Percentiles rank a stretch among this genome's conserved stretches.
Conservation (phyloP, 768 basidiomycete species). For the Collybiopsis luxurians region DNA sequence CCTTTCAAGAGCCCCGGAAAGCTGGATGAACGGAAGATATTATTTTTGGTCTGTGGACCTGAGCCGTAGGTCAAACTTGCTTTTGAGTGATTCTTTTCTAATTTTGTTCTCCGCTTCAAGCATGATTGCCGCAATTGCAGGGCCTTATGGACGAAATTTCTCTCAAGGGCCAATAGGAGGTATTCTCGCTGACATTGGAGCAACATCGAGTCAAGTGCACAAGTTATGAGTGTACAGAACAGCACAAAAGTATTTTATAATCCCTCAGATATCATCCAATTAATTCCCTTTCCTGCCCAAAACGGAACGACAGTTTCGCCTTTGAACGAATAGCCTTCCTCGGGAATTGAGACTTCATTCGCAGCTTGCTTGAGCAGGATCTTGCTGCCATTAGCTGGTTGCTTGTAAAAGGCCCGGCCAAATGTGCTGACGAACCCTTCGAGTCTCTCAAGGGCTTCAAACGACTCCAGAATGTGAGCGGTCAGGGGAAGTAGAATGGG, state of each 20-base stretch:
- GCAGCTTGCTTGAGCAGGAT: constrained; percentile 43
- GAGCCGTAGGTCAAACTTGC: constrained; percentile 53
- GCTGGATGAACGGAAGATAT: constrained; percentile 32
- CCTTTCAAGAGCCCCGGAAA: constrained; percentile 21
- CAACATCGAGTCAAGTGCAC: constrained; percentile 60
- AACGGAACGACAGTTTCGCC: constrained; percentile 73
- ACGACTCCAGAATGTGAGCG: constrained; percentile 84
- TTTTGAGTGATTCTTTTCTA: background rate
- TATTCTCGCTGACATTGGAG: constrained; percentile 61
- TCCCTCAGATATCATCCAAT: constrained; percentile 57
- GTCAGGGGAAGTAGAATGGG: constrained; percentile 88
- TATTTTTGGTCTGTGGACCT: constrained; percentile 85
- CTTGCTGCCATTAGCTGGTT: constrained; percentile 27
- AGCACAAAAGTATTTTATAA: background rate
- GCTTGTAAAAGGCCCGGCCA: constrained; percentile 80
- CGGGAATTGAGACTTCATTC: constrained; percentile 31
- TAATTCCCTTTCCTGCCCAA: constrained; percentile 79
- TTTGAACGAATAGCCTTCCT: constrained; percentile 44
- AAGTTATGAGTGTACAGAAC: constrained; percentile 46
- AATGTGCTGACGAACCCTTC: constrained; percentile 75
- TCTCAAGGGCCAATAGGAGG: constrained; percentile 76
- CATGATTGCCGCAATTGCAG: constrained; percentile 74
- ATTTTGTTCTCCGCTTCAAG: constrained; percentile 33
- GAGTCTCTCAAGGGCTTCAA: constrained; percentile 80
- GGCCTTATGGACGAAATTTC: constrained; percentile 71